A percentile compares a stretch with the other conserved stretches of the same genome.
Conservation (phyloP, 2,329 filamentous ascomycete genomes). For the Tolypocladium nubicola region DNA sequence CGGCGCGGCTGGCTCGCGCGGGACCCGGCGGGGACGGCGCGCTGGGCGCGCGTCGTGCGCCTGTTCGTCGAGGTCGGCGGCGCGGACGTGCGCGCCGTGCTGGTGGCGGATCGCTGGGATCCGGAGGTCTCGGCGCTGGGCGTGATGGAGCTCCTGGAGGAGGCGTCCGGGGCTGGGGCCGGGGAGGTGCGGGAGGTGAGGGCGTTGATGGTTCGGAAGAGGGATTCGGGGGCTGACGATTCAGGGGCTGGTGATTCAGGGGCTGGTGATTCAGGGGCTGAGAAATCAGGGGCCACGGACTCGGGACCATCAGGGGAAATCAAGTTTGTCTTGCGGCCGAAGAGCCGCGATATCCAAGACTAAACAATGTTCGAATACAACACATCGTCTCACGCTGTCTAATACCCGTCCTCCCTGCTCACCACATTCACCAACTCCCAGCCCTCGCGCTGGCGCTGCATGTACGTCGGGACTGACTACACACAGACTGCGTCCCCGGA, state of each 20-base stretch:
- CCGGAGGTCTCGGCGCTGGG: slow-evolving; percentile 15
- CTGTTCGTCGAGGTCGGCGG: slow-evolving; percentile 14
- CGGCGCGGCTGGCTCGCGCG: background rate
- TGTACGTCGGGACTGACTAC: background rate
- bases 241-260: background rate
- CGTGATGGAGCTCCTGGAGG: slow-evolving; percentile 16
- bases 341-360: background rate
- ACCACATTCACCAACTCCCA: background rate
- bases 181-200: slow-evolving; percentile 9
- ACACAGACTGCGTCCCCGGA: no score
- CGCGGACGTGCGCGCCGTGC: slow-evolving; percentile 14
- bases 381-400: background rate
- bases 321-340: background rate
- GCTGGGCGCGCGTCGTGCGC: slow-evolving; percentile 18
- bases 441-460: background rate
- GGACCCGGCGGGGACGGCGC: slow-evolving; percentile 12
- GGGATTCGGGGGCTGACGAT: background rate
- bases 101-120: slow-evolving; percentile 18
- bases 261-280: background rate
- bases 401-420: background rate
- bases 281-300: background rate
- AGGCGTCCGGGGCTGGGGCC: slow-evolving; percentile 12
- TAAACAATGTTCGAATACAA: no score
- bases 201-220: background rate
- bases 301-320: no score